Base-by-base conservation (phyloP, 768 basidiomycete genomes). In the Phylloporus sp. region DNA sequence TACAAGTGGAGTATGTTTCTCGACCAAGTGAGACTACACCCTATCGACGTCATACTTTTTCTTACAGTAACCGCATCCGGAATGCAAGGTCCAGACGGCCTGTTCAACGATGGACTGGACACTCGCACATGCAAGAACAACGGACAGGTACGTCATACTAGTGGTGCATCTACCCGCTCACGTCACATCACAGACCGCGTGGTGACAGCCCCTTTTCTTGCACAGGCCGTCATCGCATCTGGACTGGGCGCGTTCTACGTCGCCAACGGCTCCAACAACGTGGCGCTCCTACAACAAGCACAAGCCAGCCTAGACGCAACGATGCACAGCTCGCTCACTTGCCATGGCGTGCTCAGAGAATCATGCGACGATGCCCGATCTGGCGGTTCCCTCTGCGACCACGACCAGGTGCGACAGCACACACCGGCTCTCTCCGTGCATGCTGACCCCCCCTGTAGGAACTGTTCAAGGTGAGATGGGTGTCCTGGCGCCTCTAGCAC, bases 301-400 rank as follows among this genome's bases (percentile, higher is more conserved):
- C 77, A 81, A 61, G 73, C 77, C 40, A 80, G 78, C 12, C 64
- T 82, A 32, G 74, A 80, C 52, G 79, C 79, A 1, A 78, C 79
- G 13, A 76, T 80, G 7, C 44, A 51, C 12, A 58, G 62, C 23
- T 53, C 48, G 26, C 62, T 80, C 29, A 72, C 78, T 3, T 58
- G 53, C 4, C 68, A 73, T 53, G 63, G 67, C 48, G 74, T 78
- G 52, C 69, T 81, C 31, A 74, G 67, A 52, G 80, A 81, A 61
- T 74, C 79, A 1, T 82, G 81, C 47, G 81, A 82, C 54, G 63
- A 76, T 47, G 73, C 76, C 10, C 55, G 63, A 13, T 49, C 71
- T 1, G 72, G 73, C 22, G 70, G 70, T 24, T 27, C 73, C 0
- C 61, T 66, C 18, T 82, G 80, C 57, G 65, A 80, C 56, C 61